Evolutionary conservation across 1,139 yeast species (phyloP).

Genomic region (Debaryomyces nepalensis): DNA sequence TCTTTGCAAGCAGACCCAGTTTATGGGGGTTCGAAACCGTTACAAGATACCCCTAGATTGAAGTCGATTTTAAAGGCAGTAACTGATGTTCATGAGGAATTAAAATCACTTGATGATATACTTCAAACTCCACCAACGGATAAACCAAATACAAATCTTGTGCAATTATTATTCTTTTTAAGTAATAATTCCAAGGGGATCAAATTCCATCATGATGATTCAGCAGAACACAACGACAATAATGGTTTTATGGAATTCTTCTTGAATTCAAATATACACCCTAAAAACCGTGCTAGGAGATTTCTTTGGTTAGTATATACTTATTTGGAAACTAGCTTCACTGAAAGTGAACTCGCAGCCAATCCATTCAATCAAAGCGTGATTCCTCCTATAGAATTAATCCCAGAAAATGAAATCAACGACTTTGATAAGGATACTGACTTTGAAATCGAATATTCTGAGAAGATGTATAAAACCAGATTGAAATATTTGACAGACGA

Average conservation of each 20-base stretch:
- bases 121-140: constrained; percentile 33
- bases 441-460: constrained; percentile 73
- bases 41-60: constrained; percentile 93
- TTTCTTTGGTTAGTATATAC: constrained; percentile 86
- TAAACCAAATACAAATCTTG: constrained; percentile 60
- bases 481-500: constrained; percentile 57
- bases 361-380: constrained; percentile 69
- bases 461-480: constrained; percentile 67
- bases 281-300: constrained; percentile 68
- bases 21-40: constrained; percentile 61
- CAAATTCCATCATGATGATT: constrained; percentile 30
- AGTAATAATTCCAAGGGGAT: constrained; percentile 66
- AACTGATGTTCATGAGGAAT: constrained; percentile 52
- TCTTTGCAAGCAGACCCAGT: constrained; percentile 73
- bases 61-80: constrained; percentile 87
- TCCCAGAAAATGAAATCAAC: constrained; percentile 42
- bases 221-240: constrained; percentile 25
- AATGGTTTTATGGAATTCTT: constrained; percentile 65
- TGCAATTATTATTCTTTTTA: constrained; percentile 74
- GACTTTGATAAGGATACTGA: constrained; percentile 71
- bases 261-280: constrained; percentile 55
- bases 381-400: constrained; percentile 53
- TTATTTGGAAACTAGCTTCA: constrained; percentile 72
- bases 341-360: constrained; percentile 51
- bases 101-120: constrained; percentile 53